Evolutionary conservation across 2,329 filamentous ascomycete species (phyloP).

Genomic region (Sphaerulina musiva): DNA sequence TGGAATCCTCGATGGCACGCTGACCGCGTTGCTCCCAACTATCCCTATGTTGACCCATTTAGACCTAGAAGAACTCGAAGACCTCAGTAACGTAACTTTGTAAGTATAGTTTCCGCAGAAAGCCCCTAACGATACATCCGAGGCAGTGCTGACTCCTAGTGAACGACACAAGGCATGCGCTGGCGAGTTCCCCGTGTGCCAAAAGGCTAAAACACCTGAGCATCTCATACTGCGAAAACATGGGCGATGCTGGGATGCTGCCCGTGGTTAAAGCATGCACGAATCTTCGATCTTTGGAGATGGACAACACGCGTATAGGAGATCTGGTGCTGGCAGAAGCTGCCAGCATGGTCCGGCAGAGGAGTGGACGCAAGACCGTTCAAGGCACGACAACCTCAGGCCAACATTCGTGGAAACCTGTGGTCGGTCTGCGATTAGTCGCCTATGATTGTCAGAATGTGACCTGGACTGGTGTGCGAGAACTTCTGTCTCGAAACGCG

Average conservation of each 20-base stretch:
- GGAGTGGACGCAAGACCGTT: constrained; percentile 38
- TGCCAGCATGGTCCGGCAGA: constrained; percentile 64
- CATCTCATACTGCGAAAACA: constrained; percentile 79
- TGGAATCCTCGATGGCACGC: constrained; percentile 64
- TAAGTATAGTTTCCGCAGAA: too few relatives aligned
- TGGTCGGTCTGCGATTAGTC: constrained; percentile 64
- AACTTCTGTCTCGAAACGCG: constrained; percentile 78
- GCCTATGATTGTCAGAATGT: constrained; percentile 89
- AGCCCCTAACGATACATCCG: too few relatives aligned
- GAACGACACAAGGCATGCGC: constrained; percentile 44
- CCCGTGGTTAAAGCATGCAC: constrained; percentile 71
- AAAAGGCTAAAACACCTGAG: constrained; percentile 69
- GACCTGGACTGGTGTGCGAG: constrained; percentile 84
- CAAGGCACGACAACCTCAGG: constrained; percentile 34
- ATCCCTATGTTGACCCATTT: constrained; percentile 74
- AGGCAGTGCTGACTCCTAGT: too few relatives aligned
- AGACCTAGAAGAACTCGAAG: constrained; percentile 77
- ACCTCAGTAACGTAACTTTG: constrained; percentile 68
- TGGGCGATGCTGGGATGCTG: constrained; percentile 78
- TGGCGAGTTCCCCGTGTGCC: constrained; percentile 72
- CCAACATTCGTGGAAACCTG: constrained; percentile 29
- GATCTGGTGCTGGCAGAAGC: constrained; percentile 82
- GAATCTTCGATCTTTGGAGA: constrained; percentile 63
- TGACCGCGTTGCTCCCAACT: constrained; percentile 67
- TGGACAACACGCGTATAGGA: constrained; percentile 90